Percentiles rank a stretch among this genome's conserved stretches.
phyloP scores from a whole-genome alignment of 1,139 yeast genomes.

The Debaryomyces singareniensis region DNA sequence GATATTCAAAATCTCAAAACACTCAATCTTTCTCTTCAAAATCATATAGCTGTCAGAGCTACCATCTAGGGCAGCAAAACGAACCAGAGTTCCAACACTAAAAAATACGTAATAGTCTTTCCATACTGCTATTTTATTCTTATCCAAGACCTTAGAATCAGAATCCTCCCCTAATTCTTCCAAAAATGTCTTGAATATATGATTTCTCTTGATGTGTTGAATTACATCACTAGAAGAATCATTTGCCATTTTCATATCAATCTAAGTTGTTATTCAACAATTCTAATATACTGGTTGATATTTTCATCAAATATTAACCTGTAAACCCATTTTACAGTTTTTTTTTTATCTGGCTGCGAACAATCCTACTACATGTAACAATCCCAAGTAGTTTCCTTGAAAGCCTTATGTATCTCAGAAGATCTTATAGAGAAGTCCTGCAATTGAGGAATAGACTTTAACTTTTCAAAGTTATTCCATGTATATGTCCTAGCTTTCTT shows the following conservation, averaged over 20 bases:
- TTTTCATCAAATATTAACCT: too few relatives aligned
- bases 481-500: too few relatives aligned
- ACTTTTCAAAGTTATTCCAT: too few relatives aligned
- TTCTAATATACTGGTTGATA: too few relatives aligned
- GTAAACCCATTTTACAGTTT: too few relatives aligned
- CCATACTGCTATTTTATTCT: constrained; percentile 14
- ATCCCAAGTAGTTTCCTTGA: too few relatives aligned
- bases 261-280: constrained; percentile 1
- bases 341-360: too few relatives aligned
- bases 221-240: constrained; percentile 1
- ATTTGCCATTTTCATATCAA: background rate
- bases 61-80: constrained; percentile 22
- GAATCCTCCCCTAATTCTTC: constrained; percentile 2
- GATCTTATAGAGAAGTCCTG: too few relatives aligned
- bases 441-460: too few relatives aligned
- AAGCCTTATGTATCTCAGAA: too few relatives aligned
- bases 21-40: constrained; percentile 6
- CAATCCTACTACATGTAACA: too few relatives aligned
- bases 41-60: constrained; percentile 16
- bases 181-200: constrained; percentile 13
- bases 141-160: constrained; percentile 4
- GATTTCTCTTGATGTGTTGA: constrained; percentile 5
- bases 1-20: constrained; percentile 18
- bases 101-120: constrained; percentile 23
- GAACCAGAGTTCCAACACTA: constrained; percentile 22